These are phyloP conservation scores for Grifola frondosa DNA, from an alignment of 1,284 basidiomycete species.

Conservation along the genomic window DNA sequence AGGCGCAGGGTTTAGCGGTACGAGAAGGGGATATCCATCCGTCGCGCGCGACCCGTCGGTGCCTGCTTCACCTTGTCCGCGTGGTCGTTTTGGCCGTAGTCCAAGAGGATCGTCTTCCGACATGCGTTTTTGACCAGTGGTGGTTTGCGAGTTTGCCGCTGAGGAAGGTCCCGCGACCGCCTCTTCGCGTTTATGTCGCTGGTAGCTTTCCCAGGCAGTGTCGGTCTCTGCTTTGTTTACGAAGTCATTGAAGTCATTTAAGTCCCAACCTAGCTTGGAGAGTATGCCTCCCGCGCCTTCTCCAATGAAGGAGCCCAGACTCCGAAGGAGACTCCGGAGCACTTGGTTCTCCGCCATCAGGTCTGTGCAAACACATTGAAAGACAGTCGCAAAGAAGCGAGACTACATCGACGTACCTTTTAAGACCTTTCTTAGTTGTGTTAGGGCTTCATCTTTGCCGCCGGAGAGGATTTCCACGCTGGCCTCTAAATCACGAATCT, in stretches of 20 bases:
- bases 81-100: slow-evolving; percentile 50
- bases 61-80: slow-evolving; percentile 39
- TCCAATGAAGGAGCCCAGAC: slow-evolving; percentile 77
- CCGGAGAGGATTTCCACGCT: slow-evolving; percentile 88
- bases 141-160: slow-evolving; percentile 7
- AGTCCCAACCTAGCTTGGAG: slow-evolving; percentile 76
- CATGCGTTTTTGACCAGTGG: slow-evolving; percentile 35
- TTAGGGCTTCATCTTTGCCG: slow-evolving; percentile 83
- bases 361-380: slow-evolving; percentile 43
- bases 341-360: slow-evolving; percentile 87
- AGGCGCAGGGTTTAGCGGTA: slow-evolving; percentile 48
- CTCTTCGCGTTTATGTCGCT: slow-evolving; percentile 54
- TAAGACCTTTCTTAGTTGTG: slow-evolving; percentile 78
- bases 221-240: slow-evolving; percentile 86
- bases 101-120: slow-evolving; percentile 50
- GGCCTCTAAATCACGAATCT: slow-evolving; percentile 93
- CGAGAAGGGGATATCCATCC: slow-evolving; percentile 55
- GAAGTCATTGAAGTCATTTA: slow-evolving; percentile 75
- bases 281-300: slow-evolving; percentile 79
- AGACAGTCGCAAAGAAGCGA: slow-evolving; percentile 1
- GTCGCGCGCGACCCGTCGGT: slow-evolving; percentile 38
- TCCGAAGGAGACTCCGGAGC: slow-evolving; percentile 75
- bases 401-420: slow-evolving; percentile 49
- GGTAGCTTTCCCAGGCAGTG: slow-evolving; percentile 87
- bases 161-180: slow-evolving; percentile 19